A percentile compares a stretch with the other conserved stretches of the same genome.
phyloP scores from a whole-genome alignment of 2,329 filamentous ascomycete genomes.

The Microcyclospora tardicrescens region DNA sequence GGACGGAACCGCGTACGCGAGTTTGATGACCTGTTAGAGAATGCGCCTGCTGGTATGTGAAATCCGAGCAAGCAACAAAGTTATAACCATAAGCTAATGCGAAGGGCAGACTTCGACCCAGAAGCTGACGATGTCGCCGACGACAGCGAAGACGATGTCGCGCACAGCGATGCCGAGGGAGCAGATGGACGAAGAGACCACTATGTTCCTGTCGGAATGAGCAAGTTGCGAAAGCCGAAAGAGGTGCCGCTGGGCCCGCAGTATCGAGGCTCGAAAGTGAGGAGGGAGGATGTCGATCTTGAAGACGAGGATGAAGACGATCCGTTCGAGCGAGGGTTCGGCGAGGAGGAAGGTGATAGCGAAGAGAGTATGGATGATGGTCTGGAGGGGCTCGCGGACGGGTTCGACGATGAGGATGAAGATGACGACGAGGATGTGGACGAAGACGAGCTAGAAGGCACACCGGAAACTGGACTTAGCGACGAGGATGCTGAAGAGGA shows the following conservation, averaged over 20 bases:
- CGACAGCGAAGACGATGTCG: constrained; percentile 43
- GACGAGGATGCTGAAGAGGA: constrained; percentile 34
- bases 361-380: constrained; percentile 8
- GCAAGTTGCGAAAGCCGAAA: constrained; percentile 65
- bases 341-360: constrained; percentile 33
- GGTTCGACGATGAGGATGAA: constrained; percentile 27
- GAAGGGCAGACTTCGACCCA: constrained; percentile 59
- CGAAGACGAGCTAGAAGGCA: constrained; percentile 23
- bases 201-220: constrained; percentile 72
- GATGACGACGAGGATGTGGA: constrained; percentile 16
- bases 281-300: constrained; percentile 52
- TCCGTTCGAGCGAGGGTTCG: constrained; percentile 31
- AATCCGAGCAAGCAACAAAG: not conserved
- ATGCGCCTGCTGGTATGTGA: constrained; percentile 18
- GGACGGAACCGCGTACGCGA: constrained; percentile 16
- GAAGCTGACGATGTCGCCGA: constrained; percentile 42
- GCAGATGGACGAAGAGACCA: constrained; percentile 51
- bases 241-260: constrained; percentile 57
- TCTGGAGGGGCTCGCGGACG: constrained; percentile 22
- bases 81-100: not conserved
- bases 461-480: constrained; percentile 31
- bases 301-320: constrained; percentile 40
- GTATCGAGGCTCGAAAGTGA: constrained; percentile 67
- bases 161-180: constrained; percentile 41
- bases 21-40: constrained; percentile 17